These are phyloP conservation scores for Periconia sp. DNA, from an alignment of 2,329 filamentous ascomycete species.

Conservation along the genomic window DNA sequence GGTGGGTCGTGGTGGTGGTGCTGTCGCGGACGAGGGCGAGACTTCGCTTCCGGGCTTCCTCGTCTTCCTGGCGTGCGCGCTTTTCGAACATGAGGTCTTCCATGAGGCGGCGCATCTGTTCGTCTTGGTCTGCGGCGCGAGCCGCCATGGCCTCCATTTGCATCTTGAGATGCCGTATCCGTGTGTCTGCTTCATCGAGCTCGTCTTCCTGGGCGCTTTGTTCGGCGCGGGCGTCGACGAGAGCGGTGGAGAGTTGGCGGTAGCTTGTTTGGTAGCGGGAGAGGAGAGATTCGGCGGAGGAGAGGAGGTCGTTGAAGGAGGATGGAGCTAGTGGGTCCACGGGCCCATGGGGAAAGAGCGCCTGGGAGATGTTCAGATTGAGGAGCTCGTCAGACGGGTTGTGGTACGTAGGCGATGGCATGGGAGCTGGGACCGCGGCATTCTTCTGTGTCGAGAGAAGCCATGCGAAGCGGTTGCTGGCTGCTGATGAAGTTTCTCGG, in stretches of 20 bases:
- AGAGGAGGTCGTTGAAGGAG: constrained; percentile 59
- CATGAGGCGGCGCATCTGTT: constrained; percentile 49
- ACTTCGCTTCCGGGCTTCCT: constrained; percentile 36
- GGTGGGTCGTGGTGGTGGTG: neutral
- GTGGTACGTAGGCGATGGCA: constrained; percentile 35
- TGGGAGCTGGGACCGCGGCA: constrained; percentile 24
- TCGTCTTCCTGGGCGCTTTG: constrained; percentile 62
- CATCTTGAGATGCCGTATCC: constrained; percentile 59
- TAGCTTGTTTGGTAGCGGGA: constrained; percentile 60
- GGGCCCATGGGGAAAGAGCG: constrained; percentile 57
- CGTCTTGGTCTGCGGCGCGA: constrained; percentile 58
- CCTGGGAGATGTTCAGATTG: constrained; percentile 55
- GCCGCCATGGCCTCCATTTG: constrained; percentile 63
- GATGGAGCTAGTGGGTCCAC: constrained; percentile 53
- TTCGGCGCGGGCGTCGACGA: constrained; percentile 56
- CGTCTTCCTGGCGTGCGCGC: constrained; percentile 35
- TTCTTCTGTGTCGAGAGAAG: constrained; percentile 40
- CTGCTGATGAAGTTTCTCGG: constrained; percentile 23
- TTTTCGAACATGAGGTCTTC: constrained; percentile 40
- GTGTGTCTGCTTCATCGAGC: constrained; percentile 61
- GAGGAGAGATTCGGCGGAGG: constrained; percentile 59
- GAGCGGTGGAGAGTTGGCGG: constrained; percentile 43
- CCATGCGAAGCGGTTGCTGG: constrained; percentile 40
- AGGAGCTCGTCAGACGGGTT: constrained; percentile 52
- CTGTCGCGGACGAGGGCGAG: constrained; percentile 29